These are phyloP conservation scores for Phytophthora aleatoria DNA, from an alignment of 352 stramenopile species.

Conservation along the genomic window DNA sequence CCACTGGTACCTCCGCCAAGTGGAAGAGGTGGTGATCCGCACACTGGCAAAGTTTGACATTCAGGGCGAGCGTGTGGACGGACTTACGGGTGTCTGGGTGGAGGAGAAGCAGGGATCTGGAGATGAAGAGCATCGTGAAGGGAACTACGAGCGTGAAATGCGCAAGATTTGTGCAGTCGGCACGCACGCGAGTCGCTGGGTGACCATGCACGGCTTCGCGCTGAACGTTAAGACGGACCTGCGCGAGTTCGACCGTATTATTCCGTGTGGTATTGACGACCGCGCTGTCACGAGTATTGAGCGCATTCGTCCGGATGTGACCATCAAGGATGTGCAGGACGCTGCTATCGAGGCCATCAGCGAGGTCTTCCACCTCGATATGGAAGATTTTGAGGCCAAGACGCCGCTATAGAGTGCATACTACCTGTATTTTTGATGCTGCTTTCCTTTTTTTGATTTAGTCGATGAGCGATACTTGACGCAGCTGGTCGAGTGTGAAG, in stretches of 20 bases:
- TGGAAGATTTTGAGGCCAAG: constrained; percentile 47
- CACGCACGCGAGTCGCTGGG: constrained; percentile 95
- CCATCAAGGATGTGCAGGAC: constrained; percentile 64
- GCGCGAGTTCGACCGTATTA: constrained; percentile 93
- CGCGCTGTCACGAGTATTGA: constrained; percentile 86
- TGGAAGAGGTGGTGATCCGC: constrained; percentile 96
- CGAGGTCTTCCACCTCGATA: constrained; percentile 74
- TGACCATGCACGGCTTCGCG: constrained; percentile 98
- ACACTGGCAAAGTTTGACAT: constrained; percentile 90
- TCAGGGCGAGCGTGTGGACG: constrained; percentile 88
- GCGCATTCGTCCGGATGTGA: constrained; percentile 50
- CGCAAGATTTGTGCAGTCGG: constrained; percentile 97
- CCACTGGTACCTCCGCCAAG: constrained; percentile 96
- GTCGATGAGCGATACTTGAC: constrained; percentile 17
- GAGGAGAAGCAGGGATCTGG: constrained; percentile 39
- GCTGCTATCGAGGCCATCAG: constrained; percentile 67
- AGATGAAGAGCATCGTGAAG: constrained; percentile 20
- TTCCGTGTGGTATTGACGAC: constrained; percentile 96
- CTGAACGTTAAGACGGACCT: constrained; percentile 97
- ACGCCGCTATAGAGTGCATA: constrained; percentile 43
- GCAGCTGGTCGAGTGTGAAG: constrained; percentile 33
- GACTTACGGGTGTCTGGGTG: constrained; percentile 97
- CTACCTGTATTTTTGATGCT: constrained; percentile 15
- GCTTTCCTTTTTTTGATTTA: constrained; percentile 29
- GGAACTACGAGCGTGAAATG: constrained; percentile 62